Conservation (phyloP, 78 protist species). For the Dictyostelium citrinum region DNA sequence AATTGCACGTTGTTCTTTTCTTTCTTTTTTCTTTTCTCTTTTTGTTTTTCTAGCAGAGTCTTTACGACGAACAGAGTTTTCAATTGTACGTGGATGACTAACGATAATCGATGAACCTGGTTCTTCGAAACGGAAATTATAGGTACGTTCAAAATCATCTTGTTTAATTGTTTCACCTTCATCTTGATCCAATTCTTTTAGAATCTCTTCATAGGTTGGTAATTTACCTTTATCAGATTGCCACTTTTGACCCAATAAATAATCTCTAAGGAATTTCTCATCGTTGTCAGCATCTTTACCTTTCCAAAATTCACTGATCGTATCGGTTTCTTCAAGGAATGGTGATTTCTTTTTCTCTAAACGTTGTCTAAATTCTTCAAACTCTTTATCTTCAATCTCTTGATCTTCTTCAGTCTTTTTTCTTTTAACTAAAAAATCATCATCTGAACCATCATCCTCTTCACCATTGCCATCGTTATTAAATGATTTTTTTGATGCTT, state of each 20-base stretch:
- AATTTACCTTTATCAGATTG: conserved; percentile 29
- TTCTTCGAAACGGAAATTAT: conserved; percentile 61
- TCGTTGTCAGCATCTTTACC: neutral
- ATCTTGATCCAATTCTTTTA: conserved; percentile 54
- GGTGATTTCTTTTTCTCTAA: neutral
- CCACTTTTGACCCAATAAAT: conserved; percentile 76
- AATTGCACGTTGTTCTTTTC: neutral
- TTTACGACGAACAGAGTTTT: conserved; percentile 43
- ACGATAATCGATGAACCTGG: conserved; percentile 43
- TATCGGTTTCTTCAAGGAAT: neutral
- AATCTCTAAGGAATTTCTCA: conserved; percentile 73
- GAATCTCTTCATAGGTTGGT: conserved; percentile 60
- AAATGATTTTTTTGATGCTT: neutral
- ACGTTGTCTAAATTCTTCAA: conserved; percentile 32
- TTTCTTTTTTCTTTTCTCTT: conserved; percentile 18
- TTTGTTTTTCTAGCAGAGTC: conserved; percentile 2
- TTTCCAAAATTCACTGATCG: conserved; percentile 24
- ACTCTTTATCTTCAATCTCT: conserved; percentile 33
- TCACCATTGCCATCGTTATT: neutral
- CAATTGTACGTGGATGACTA: conserved; percentile 17
- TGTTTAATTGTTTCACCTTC: conserved; percentile 25
- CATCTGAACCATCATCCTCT: neutral
- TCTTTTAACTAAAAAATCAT: neutral
- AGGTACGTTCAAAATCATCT: conserved; percentile 32
- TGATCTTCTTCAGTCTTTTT: conserved; percentile 20